Base-by-base conservation (phyloP, 371 early-diverging fungal genomes). In the Rhizopus microsporus region DNA sequence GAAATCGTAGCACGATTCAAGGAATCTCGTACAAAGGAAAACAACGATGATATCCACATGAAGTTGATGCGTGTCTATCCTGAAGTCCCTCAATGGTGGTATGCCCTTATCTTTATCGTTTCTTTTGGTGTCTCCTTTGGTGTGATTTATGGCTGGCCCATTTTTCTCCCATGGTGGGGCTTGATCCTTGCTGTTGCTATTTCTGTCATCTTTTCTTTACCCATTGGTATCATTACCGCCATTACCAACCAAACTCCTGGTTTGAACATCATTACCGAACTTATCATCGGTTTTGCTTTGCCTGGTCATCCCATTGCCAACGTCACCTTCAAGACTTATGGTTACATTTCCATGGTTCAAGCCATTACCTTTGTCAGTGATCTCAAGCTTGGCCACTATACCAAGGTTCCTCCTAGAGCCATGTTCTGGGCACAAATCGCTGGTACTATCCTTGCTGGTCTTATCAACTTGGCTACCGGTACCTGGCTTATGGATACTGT, bases 201-300 rank as follows among this genome's bases (percentile, higher is more conserved):
- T 10, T 74, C 88, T 17, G 60, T 78, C 15, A 61, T 88, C 52
- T 86, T 93, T 64, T 77, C 90, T 5, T 65, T 95, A 4, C 93
- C 96, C 1, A 82, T 93, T 43, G 93, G 91, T 70, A 88, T 91
- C 50, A 80, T 91, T 48, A 77, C 80, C 37, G 92, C 92, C 29
- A 73, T 91, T 16, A 87, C 72, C 60, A 87, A 86, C 58, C 84
- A 85, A 48, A 74, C 81, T 37, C 88, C 88, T 17, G 88, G 87
- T 23, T 73, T 92, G 17, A 90, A 90, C 53, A 81, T 92, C 51
- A 78, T 93, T 33, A 84, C 92, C 8, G 83, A 87, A 59, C 82
- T 86, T 43, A 63, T 87, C 33, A 85, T 86, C 23, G 88, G 90
- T 60, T 76, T 76, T 32, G 78, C 86, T 15, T 60, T 78, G 5